Conservation (phyloP, 2,329 filamentous ascomycete species). For the Hypoxylon sp. region DNA sequence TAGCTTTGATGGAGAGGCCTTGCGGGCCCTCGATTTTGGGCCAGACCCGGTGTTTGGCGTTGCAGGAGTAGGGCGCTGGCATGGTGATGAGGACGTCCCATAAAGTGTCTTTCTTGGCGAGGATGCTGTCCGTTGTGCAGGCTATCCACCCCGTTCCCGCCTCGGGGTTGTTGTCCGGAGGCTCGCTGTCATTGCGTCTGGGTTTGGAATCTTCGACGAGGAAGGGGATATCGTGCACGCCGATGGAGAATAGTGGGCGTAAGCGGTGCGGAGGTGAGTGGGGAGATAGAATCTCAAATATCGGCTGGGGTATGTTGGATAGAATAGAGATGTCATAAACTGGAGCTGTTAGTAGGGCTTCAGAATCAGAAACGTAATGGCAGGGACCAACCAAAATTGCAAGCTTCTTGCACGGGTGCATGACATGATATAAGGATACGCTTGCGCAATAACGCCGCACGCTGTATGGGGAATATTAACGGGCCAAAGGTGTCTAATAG, state of each 20-base stretch:
- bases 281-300: slow-evolving; percentile 77
- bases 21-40: slow-evolving; percentile 79
- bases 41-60: slow-evolving; percentile 76
- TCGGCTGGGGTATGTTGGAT: slow-evolving; percentile 85
- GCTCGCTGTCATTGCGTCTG: slow-evolving; percentile 54
- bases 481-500: slow-evolving; percentile 90
- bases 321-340: slow-evolving; percentile 96
- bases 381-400: slow-evolving; percentile 82
- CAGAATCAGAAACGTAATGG: background rate
- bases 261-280: slow-evolving; percentile 75
- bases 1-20: slow-evolving; percentile 81
- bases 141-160: slow-evolving; percentile 84
- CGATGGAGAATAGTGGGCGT: slow-evolving; percentile 90
- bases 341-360: slow-evolving; percentile 56
- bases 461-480: slow-evolving; percentile 90
- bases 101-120: slow-evolving; percentile 86
- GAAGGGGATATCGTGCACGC: slow-evolving; percentile 90
- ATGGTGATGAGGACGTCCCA: slow-evolving; percentile 93
- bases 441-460: slow-evolving; percentile 87
- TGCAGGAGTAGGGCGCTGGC: slow-evolving; percentile 72
- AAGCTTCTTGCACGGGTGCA: slow-evolving; percentile 86
- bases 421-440: slow-evolving; percentile 89
- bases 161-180: slow-evolving; percentile 60
- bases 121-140: slow-evolving; percentile 94
- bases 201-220: slow-evolving; percentile 74